Percentiles rank a stretch among this genome's conserved stretches.
Conservation (phyloP, 108 stramenopile species). For the Conticribra weissflogii region DNA sequence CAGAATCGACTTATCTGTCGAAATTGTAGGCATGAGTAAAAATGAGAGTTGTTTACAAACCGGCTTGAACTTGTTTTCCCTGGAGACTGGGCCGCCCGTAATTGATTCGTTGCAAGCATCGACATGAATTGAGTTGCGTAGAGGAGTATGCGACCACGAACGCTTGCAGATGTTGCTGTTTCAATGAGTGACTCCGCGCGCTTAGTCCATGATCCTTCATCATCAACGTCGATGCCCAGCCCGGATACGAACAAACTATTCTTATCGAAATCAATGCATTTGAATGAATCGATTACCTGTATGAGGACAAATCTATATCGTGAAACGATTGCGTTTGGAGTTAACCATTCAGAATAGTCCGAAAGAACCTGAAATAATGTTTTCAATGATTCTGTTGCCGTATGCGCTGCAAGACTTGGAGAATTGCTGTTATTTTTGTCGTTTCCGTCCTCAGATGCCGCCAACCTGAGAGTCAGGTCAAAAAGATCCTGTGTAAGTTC, state of each 20-base stretch:
- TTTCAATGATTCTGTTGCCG: constrained; percentile 35
- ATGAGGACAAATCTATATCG: constrained; percentile 32
- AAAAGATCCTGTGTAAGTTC: constrained; percentile 46
- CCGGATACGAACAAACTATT: background rate
- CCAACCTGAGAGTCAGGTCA: constrained; percentile 40
- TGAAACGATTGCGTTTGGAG: constrained; percentile 15
- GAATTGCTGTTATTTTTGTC: constrained; percentile 33
- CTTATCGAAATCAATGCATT: constrained; percentile 3
- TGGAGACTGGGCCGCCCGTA: no score
- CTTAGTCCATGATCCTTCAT: constrained; percentile 13
- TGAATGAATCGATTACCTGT: constrained; percentile 21
- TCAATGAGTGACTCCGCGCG: constrained; percentile 32
- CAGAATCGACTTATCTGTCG: constrained; percentile 38
- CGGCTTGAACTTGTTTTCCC: constrained; percentile 5
- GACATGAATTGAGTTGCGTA: constrained; percentile 44
- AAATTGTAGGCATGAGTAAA: constrained; percentile 35
- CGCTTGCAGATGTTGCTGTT: constrained; percentile 11
- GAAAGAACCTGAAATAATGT: constrained; percentile 35
- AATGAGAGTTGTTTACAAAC: constrained; percentile 7
- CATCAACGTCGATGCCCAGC: constrained; percentile 3
- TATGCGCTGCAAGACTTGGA: constrained; percentile 29
- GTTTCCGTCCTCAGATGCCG: constrained; percentile 36
- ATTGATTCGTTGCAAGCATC: constrained; percentile 24
- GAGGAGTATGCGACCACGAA: constrained; percentile 29
- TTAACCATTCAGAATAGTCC: constrained; percentile 45